Base-by-base conservation (phyloP, 345 rosid genomes). In the Eucalyptus erythrocorys region DNA sequence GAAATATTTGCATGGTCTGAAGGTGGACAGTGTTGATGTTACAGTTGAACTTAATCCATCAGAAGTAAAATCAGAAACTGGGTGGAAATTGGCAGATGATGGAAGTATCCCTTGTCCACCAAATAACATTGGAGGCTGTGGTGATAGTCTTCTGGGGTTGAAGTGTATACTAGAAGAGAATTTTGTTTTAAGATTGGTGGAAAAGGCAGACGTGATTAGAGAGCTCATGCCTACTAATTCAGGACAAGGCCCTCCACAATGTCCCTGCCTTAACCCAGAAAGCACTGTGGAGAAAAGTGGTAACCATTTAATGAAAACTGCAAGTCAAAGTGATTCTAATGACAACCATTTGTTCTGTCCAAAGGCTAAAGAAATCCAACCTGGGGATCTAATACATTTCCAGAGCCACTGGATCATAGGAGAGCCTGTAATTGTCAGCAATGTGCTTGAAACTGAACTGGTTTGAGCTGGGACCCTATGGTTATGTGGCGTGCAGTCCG, bases 401-500 rank as follows among this genome's bases (percentile, higher is more conserved):
- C 96, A 92, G 87, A 51, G 87, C 88, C 97, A 95, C 57, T 95
- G 96, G 97, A 93, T 87, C 89, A 93, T 87, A 88, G 95, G 93
- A 37, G 94, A 94, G 87, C 97, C 96, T 64, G 94, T 94, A 89
- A 87, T 94, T 37, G 94, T 95, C 32, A 90, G 94, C 51, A 85
- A 93, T 88, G 96, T 92, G 85, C 94, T 94, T 89, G 94, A 94
- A 66, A 91, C 87, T 87, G 89, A 55, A 87, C 93, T 88, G 96
- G 95, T 10, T 85, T 95, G 82, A 95, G 96, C 88, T 94, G 95
- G 97, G 96, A 94, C 42, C 97, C 96, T 76, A 89, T 91, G 93
- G 95, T 95, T 86, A 95, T 93, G 97, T 95, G 96, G 95, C 95
- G 94, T 59, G 97, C 96, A 50, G 89, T 93, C 88, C 94, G 95